Evolutionary conservation across 2,329 filamentous ascomycete species (phyloP).

Genomic region (Colletotrichum sojae): DNA sequence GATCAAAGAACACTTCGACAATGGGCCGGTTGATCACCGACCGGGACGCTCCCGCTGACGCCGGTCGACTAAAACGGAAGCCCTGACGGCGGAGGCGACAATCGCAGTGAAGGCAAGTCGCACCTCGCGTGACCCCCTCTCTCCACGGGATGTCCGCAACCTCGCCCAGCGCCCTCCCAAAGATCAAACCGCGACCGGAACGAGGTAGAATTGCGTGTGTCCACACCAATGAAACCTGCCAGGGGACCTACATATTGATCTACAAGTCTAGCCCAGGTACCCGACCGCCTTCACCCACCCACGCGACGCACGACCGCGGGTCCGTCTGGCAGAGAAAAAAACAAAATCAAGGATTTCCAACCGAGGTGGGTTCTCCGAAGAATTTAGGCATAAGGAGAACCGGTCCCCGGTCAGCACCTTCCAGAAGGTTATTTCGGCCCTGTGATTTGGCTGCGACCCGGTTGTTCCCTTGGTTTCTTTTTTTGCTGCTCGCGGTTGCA

Average conservation of each 20-base stretch:
- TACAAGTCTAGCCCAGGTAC: conserved; percentile 23
- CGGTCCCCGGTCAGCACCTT: conserved; percentile 13
- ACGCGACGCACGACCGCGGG: not conserved
- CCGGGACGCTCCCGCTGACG: not conserved
- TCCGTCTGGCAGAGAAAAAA: not conserved
- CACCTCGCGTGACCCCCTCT: not conserved
- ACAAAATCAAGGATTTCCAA: conserved; percentile 6
- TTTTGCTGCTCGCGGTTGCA: not conserved
- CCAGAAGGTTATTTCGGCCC: conserved; percentile 39
- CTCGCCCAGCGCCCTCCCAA: not conserved
- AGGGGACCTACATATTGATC: conserved; percentile 36
- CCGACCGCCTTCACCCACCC: conserved; percentile 5
- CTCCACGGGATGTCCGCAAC: not conserved
- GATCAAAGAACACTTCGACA: not conserved
- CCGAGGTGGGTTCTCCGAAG: not conserved
- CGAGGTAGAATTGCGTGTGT: conserved; percentile 3
- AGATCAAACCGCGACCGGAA: conserved; percentile 7
- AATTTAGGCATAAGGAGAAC: not conserved
- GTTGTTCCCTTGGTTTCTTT: not conserved
- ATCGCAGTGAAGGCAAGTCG: not conserved
- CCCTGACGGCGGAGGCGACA: not conserved
- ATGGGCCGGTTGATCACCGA: conserved; percentile 1
- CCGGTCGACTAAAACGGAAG: not conserved
- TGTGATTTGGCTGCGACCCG: conserved; percentile 6
- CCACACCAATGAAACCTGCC: conserved; percentile 38